phyloP scores from a whole-genome alignment of 2,329 filamentous ascomycete species.

The Exserohilum rostratum region DNA sequence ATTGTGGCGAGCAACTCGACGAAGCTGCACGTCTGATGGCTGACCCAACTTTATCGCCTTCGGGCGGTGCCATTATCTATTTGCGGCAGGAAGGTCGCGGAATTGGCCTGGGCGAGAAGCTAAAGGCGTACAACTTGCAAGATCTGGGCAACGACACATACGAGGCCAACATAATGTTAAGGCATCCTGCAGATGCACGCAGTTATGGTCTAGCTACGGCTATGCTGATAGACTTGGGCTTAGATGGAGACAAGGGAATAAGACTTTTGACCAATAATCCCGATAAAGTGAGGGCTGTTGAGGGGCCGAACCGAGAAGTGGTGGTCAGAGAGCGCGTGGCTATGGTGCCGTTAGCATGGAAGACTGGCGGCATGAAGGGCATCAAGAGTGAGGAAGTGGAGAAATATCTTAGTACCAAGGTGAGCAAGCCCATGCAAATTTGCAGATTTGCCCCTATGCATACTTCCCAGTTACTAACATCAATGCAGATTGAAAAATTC shows the following conservation, averaged over 20 bases:
- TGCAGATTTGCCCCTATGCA: slow-evolving; percentile 11
- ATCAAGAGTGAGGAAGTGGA: slow-evolving; percentile 89
- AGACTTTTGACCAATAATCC: slow-evolving; percentile 94
- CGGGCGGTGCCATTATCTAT: slow-evolving; percentile 92
- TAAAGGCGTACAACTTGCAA: slow-evolving; percentile 98
- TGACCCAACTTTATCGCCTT: slow-evolving; percentile 61
- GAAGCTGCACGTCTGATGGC: slow-evolving; percentile 95
- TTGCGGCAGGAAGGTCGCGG: slow-evolving; percentile 94
- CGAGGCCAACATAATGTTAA: slow-evolving; percentile 86
- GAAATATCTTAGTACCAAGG: slow-evolving; percentile 94
- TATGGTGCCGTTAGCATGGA: slow-evolving; percentile 96
- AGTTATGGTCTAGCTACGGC: slow-evolving; percentile 97
- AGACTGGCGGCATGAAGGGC: slow-evolving; percentile 74
- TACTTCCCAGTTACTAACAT: slow-evolving; percentile 21
- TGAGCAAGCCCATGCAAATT: slow-evolving; percentile 49
- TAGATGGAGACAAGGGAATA: slow-evolving; percentile 71
- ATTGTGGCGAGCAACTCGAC: slow-evolving; percentile 96
- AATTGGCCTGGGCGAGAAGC: slow-evolving; percentile 91
- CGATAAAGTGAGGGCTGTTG: slow-evolving; percentile 92
- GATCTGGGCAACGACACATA: slow-evolving; percentile 97
- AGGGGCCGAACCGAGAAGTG: slow-evolving; percentile 87
- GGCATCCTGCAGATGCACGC: slow-evolving; percentile 91
- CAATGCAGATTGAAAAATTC: slow-evolving; percentile 57
- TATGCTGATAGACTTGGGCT: slow-evolving; percentile 85
- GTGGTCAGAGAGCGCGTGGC: slow-evolving; percentile 87